Percentiles rank a stretch among this genome's conserved stretches.
Evolutionary conservation across 1,139 yeast genomes (phyloP).

Genomic region (Taphrina sp.): DNA sequence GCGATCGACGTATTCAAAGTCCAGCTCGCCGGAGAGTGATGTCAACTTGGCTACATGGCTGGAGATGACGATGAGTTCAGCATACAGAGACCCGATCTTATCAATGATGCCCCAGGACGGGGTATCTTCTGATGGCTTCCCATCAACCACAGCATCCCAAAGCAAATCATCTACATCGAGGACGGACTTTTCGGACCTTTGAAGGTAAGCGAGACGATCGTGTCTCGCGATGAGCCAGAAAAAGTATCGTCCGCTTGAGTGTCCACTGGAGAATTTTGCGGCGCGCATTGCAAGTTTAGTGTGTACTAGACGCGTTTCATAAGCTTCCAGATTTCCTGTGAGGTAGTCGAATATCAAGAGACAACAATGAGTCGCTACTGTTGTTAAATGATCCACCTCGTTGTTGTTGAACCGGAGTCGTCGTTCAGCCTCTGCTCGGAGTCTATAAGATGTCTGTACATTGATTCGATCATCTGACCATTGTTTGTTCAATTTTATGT

Average conservation of each 20-base stretch:
- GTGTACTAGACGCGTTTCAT: constrained; percentile 6
- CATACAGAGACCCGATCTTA: constrained; percentile 5
- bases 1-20: constrained; percentile 6
- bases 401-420: constrained; percentile 7
- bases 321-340: constrained; percentile 19
- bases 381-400: not conserved
- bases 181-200: constrained; percentile 2
- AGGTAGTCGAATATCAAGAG: constrained; percentile 19
- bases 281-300: constrained; percentile 9
- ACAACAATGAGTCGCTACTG: constrained; percentile 15
- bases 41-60: not conserved
- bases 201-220: constrained; percentile 10
- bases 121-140: not conserved
- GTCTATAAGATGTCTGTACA: constrained; percentile 6
- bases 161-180: constrained; percentile 23
- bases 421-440: constrained; percentile 22
- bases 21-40: constrained; percentile 1
- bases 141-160: constrained; percentile 6
- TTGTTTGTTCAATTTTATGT: not conserved
- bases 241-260: constrained; percentile 11
- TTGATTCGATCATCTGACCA: not conserved
- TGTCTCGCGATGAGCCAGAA: constrained; percentile 26
- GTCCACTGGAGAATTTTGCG: constrained; percentile 6
- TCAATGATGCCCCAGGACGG: not conserved
- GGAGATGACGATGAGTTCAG: constrained; percentile 1